These are phyloP conservation scores for Leccinum solheimii DNA, from an alignment of 1,284 basidiomycete genomes.

Conservation along the genomic window DNA sequence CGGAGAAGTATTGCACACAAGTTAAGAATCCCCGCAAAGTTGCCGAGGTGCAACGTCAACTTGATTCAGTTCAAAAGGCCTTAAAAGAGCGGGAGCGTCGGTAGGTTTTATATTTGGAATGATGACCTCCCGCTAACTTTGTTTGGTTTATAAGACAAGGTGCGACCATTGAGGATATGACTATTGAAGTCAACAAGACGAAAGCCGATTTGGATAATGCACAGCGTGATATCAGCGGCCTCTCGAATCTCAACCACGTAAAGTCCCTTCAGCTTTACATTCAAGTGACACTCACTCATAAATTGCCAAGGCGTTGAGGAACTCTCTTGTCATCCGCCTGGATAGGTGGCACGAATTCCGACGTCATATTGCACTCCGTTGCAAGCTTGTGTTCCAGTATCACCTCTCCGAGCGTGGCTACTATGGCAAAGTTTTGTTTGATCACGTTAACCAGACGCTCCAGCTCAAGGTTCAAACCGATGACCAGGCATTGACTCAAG, in stretches of 20 bases:
- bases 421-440: conserved; percentile 82
- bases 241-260: conserved; percentile 67
- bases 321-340: conserved; percentile 66
- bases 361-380: conserved; percentile 80
- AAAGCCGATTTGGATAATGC: conserved; percentile 56
- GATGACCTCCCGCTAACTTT: conserved; percentile 3
- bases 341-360: conserved; percentile 87
- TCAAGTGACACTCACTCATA: neutral
- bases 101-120: conserved; percentile 38
- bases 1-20: conserved; percentile 61
- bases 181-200: conserved; percentile 64
- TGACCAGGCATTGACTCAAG: conserved; percentile 66
- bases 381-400: conserved; percentile 79
- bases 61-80: conserved; percentile 64
- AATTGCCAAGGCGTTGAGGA: conserved; percentile 53
- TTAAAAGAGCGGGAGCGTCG: conserved; percentile 69
- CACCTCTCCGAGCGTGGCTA: conserved; percentile 86
- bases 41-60: conserved; percentile 57
- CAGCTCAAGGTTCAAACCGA: conserved; percentile 79
- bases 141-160: conserved; percentile 55
- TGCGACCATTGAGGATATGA: conserved; percentile 75
- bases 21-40: conserved; percentile 58
- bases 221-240: conserved; percentile 59
- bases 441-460: conserved; percentile 72
- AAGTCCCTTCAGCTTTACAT: conserved; percentile 5